phyloP scores from a whole-genome alignment of 75 land plant species.

The Picea glauca region DNA sequence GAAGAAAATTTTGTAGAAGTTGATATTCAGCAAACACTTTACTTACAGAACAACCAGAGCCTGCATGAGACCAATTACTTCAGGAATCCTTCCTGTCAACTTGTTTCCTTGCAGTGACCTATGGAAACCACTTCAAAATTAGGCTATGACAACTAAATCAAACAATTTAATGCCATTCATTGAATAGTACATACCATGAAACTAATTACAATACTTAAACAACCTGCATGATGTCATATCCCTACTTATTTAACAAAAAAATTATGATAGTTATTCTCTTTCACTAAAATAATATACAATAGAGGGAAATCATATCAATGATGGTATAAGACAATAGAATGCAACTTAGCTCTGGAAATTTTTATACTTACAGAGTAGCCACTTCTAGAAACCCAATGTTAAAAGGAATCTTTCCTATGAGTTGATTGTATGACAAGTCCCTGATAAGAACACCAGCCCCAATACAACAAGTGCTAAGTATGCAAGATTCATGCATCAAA shows the following conservation, averaged over 20 bases:
- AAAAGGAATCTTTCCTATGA: slow-evolving; percentile 86
- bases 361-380: slow-evolving; percentile 73
- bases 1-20: background rate
- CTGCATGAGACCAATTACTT: slow-evolving; percentile 98
- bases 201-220: too few species aligned
- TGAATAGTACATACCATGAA: too few species aligned
- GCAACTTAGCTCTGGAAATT: background rate
- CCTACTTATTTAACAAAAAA: background rate
- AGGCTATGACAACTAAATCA: too few species aligned
- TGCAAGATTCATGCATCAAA: background rate
- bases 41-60: slow-evolving; percentile 96
- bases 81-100: slow-evolving; percentile 76
- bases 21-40: background rate
- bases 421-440: slow-evolving; percentile 80
- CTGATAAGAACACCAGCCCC: slow-evolving; percentile 22
- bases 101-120: slow-evolving; percentile 84
- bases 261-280: too few species aligned
- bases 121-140: background rate
- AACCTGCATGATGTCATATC: background rate
- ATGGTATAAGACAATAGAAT: too few species aligned
- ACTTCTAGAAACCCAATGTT: slow-evolving; percentile 95
- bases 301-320: background rate
- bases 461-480: background rate
- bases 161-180: too few species aligned
- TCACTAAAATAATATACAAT: background rate